These are phyloP conservation scores for Flaveria sonorensis DNA, from an alignment of 129 eudicot genomes.

Conservation along the genomic window DNA sequence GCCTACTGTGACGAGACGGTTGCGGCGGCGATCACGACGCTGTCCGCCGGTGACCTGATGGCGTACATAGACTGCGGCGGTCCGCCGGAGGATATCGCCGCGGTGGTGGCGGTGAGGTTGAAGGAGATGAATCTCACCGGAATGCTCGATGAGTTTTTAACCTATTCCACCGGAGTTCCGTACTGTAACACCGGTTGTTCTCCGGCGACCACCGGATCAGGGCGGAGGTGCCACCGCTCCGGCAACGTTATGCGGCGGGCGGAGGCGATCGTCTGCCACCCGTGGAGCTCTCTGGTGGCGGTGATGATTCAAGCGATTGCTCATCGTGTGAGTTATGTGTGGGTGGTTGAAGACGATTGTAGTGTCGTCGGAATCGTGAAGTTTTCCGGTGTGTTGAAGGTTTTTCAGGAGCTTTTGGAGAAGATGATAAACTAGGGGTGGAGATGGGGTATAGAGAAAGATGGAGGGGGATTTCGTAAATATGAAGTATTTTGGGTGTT, in stretches of 20 bases:
- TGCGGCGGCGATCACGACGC: conserved; percentile 64
- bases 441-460: conserved; percentile 4
- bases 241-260: conserved; percentile 63
- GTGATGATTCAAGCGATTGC: conserved; percentile 87
- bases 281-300: conserved; percentile 76
- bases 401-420: conserved; percentile 59
- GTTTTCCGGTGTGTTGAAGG: conserved; percentile 60
- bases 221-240: conserved; percentile 52
- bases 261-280: conserved; percentile 69
- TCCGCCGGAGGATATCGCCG: conserved; percentile 65
- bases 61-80: conserved; percentile 82
- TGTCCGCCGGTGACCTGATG: conserved; percentile 83
- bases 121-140: conserved; percentile 58
- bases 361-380: conserved; percentile 72
- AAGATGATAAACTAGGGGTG: conserved; percentile 36
- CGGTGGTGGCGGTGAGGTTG: conserved; percentile 51
- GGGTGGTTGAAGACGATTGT: conserved; percentile 81
- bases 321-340: conserved; percentile 71
- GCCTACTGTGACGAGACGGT: conserved; percentile 63
- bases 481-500: conserved; percentile 17
- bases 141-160: conserved; percentile 53
- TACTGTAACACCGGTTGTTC: conserved; percentile 30
- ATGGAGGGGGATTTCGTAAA: conserved; percentile 20
- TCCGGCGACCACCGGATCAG: conserved; percentile 19
- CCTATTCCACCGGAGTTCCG: conserved; percentile 22